Evolutionary conservation across 2,329 filamentous ascomycete genomes (phyloP).

Genomic region (Aaosphaeria pasadenensis): DNA sequence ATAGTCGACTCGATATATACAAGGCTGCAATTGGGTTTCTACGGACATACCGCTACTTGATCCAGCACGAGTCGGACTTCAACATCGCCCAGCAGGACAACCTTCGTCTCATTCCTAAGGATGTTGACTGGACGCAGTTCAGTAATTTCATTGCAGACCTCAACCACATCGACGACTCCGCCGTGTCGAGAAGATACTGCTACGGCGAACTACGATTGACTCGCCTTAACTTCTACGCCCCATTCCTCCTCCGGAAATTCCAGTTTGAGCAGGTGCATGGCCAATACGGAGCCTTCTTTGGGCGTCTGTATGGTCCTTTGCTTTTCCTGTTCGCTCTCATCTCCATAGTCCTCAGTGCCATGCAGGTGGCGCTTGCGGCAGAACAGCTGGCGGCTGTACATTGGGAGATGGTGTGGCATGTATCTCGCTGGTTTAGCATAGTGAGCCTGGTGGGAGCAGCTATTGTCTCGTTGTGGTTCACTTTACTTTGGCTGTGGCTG

Average conservation of each 20-base stretch:
- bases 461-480: background rate
- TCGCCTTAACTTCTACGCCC: slow-evolving; percentile 45
- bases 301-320: slow-evolving; percentile 12
- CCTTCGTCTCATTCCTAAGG: slow-evolving; percentile 18
- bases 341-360: slow-evolving; percentile 15
- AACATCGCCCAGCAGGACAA: slow-evolving; percentile 20
- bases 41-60: slow-evolving; percentile 41
- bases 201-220: slow-evolving; percentile 46
- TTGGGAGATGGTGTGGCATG: background rate
- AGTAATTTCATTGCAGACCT: slow-evolving; percentile 9
- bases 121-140: slow-evolving; percentile 18
- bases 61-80: slow-evolving; percentile 40
- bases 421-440: background rate
- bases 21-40: slow-evolving; percentile 34
- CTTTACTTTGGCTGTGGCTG: background rate
- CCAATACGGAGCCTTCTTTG: slow-evolving; percentile 32
- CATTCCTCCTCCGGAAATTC: slow-evolving; percentile 23
- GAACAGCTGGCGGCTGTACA: background rate
- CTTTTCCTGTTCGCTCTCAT: slow-evolving; percentile 18
- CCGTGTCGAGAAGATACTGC: slow-evolving; percentile 39
- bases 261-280: slow-evolving; percentile 20
- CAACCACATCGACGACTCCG: slow-evolving; percentile 21
- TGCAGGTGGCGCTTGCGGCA: slow-evolving; percentile 12
- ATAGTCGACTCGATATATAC: slow-evolving; percentile 5
- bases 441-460: background rate